Base-by-base conservation (phyloP, 2,329 filamentous ascomycete species). In the Aureobasidium sp. region DNA sequence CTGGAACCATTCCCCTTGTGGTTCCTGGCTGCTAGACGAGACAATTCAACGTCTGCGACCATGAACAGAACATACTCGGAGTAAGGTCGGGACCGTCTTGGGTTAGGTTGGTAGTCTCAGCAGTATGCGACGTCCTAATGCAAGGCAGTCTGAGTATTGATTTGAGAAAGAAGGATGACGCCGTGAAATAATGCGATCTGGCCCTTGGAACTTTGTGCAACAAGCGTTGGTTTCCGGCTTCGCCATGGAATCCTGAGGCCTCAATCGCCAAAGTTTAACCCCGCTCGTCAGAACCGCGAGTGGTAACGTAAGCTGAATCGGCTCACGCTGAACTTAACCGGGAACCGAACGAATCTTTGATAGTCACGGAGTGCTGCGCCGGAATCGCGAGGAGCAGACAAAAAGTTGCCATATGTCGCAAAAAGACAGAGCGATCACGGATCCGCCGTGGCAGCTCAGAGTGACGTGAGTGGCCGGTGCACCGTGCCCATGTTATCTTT, bases 381-480 rank as follows among this genome's bases (percentile, higher is more conserved):
- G 53, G 46, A 26, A 12, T 46, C 41, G 53, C 39, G 53, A 46
- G n/a, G 29, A 57, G 26, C 10, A 17, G 39, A 27, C 44, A 46
- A 20, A 39, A 39, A 37, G 56, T 39, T 37, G 56, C n/a, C 42
- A 37, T 9, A 59, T n/a, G 20, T 52, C 34, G 48, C 27, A 46
- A 41, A 26, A 37, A 42, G 23, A 27, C 32, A 55, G 32, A 36
- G 51, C 51, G 51, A 42, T 55, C 36, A 41, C 51, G 51, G 51
- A 55, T 42, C 51, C 37, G 41, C 51, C 13, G 37, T 29, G 51
- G 15, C 51, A 20, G 27, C 29, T n/a, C 42, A 34, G 53, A 44
- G 41, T 57, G 53, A 59, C 55, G 44, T 59, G 55, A 36, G 44
- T 48, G 44, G 37, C 23, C 23, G 26, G 55, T 59, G 55, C 44